These are phyloP conservation scores for Blastosporella zonata DNA, from an alignment of 1,284 basidiomycete genomes.

Conservation along the genomic window DNA sequence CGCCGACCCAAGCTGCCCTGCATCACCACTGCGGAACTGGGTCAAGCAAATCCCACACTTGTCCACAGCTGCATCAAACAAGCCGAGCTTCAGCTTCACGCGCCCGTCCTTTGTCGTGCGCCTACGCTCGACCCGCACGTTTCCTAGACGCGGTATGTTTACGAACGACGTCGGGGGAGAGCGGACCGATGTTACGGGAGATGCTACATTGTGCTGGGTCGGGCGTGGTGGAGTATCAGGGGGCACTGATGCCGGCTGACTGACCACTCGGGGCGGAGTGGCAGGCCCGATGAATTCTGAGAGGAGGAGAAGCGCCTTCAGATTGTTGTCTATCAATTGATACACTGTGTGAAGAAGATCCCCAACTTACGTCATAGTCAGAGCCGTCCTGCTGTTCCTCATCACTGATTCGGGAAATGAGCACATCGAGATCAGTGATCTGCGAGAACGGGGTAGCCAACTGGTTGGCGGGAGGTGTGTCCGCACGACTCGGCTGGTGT, in stretches of 20 bases:
- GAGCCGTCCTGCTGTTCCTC: slow-evolving; percentile 39
- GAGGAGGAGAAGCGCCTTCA: slow-evolving; percentile 54
- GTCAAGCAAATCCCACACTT: slow-evolving; percentile 78
- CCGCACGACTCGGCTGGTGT: slow-evolving; percentile 1
- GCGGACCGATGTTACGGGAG: slow-evolving; percentile 17
- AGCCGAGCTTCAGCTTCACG: slow-evolving; percentile 71
- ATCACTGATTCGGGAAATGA: slow-evolving; percentile 45
- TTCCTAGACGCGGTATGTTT: slow-evolving; percentile 47
- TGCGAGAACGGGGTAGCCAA: slow-evolving; percentile 31
- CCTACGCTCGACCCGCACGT: slow-evolving; percentile 62
- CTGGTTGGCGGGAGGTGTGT: not conserved
- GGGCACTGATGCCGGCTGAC: not conserved
- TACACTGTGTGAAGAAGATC: slow-evolving; percentile 4
- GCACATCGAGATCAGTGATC: slow-evolving; percentile 60
- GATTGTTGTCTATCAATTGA: slow-evolving; percentile 2
- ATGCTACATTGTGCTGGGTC: slow-evolving; percentile 6
- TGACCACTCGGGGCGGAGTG: slow-evolving; percentile 23
- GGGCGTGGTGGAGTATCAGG: not conserved
- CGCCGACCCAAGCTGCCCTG: slow-evolving; percentile 57
- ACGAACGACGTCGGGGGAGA: not conserved
- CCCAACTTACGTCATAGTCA: slow-evolving; percentile 59
- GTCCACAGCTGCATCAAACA: slow-evolving; percentile 73
- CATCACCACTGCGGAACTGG: slow-evolving; percentile 65
- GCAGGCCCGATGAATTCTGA: slow-evolving; percentile 64
- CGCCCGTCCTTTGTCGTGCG: slow-evolving; percentile 70